Conservation (phyloP, 78 protist genomes). For the Mantamonas sphyraenae region DNA sequence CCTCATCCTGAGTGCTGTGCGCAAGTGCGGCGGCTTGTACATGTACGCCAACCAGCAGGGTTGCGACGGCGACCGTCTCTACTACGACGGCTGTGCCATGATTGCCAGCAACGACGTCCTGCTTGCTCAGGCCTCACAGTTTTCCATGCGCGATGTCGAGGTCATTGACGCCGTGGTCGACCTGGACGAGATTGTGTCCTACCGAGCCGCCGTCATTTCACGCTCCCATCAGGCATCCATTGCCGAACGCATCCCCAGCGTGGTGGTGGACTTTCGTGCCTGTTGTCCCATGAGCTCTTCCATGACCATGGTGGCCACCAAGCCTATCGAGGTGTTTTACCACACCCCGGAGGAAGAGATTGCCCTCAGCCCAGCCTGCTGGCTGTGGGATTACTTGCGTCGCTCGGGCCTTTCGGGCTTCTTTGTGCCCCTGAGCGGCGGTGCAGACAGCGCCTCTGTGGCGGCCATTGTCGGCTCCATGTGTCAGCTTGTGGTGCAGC, state of each 20-base stretch:
- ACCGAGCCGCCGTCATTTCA: neutral
- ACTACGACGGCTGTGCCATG: conserved; percentile 78
- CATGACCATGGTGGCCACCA: too few relatives aligned
- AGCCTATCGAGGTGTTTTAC: too few relatives aligned
- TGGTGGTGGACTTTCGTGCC: too few relatives aligned
- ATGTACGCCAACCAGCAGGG: conserved; percentile 52
- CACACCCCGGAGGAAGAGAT: conserved; percentile 51
- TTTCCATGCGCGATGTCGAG: conserved; percentile 17
- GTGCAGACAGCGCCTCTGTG: conserved; percentile 69
- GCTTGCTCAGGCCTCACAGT: conserved; percentile 31
- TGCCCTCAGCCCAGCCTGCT: conserved; percentile 66
- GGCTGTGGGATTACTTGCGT: conserved; percentile 89
- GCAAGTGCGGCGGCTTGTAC: conserved; percentile 37
- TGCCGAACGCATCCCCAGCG: too few relatives aligned
- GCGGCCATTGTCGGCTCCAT: conserved; percentile 65
- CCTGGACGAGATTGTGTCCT: conserved; percentile 35
- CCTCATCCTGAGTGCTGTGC: conserved; percentile 47
- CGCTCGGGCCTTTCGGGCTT: conserved; percentile 65
- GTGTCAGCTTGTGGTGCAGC: conserved; percentile 52
- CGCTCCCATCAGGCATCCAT: neutral
- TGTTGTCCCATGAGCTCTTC: too few relatives aligned
- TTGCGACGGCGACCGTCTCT: conserved; percentile 79
- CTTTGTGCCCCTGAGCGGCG: conserved; percentile 78
- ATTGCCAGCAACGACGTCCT: conserved; percentile 55
- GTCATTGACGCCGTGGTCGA: conserved; percentile 56